These are phyloP conservation scores for Microdochium paspali DNA, from an alignment of 2,329 filamentous ascomycete species.

Conservation along the genomic window DNA sequence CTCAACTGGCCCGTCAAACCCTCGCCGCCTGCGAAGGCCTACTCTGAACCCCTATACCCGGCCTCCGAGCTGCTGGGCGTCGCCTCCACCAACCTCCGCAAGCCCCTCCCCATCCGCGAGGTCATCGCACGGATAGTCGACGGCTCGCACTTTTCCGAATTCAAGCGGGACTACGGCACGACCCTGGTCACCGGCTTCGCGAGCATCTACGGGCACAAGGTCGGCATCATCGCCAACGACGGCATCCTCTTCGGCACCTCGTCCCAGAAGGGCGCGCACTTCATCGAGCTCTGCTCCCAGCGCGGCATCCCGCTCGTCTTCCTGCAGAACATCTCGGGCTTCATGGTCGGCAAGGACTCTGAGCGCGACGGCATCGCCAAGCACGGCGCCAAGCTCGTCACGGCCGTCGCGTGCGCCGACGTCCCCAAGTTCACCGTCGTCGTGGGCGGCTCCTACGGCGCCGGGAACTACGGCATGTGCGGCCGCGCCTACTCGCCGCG, in stretches of 20 bases:
- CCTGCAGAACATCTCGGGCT: slow-evolving; percentile 92
- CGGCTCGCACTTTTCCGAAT: slow-evolving; percentile 82
- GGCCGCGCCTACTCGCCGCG: slow-evolving; percentile 86
- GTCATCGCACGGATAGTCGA: slow-evolving; percentile 91
- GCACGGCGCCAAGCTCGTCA: slow-evolving; percentile 94
- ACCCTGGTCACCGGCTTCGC: slow-evolving; percentile 91
- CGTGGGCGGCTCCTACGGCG: slow-evolving; percentile 85
- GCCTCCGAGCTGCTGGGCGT: slow-evolving; percentile 77
- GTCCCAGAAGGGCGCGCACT: slow-evolving; percentile 89
- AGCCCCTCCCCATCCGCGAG: slow-evolving; percentile 77
- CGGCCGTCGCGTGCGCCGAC: slow-evolving; percentile 84
- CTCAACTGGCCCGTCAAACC: slow-evolving; percentile 69
- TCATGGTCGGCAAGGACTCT: slow-evolving; percentile 93
- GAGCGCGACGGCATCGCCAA: slow-evolving; percentile 95
- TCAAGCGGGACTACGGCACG: slow-evolving; percentile 84
- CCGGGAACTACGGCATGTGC: slow-evolving; percentile 98
- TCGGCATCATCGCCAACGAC: slow-evolving; percentile 93
- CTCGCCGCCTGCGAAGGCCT: slow-evolving; percentile 29
- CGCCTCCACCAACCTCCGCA: slow-evolving; percentile 80
- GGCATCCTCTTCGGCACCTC: slow-evolving; percentile 89
- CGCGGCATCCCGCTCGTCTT: slow-evolving; percentile 85
- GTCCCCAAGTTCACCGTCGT: slow-evolving; percentile 97
- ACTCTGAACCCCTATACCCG: slow-evolving; percentile 71
- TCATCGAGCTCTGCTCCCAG: slow-evolving; percentile 89
- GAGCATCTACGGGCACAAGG: slow-evolving; percentile 77